phyloP scores from a whole-genome alignment of 1,284 basidiomycete species.

The Ganoderma sinense region DNA sequence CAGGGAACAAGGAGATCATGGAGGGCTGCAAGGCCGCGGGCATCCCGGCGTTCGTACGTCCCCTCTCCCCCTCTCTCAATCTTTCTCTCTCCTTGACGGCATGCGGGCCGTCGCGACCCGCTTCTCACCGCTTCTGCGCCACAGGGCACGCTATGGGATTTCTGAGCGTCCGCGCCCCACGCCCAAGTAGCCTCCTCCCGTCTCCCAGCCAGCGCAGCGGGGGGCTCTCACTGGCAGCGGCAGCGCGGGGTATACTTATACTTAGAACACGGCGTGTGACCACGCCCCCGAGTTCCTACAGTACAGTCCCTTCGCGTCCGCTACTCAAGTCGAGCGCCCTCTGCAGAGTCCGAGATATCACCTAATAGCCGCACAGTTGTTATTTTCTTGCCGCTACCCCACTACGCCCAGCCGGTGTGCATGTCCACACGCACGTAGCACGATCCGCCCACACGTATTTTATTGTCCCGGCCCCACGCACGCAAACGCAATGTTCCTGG shows the following conservation, averaged over 20 bases:
- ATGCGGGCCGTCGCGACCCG: constrained; percentile 36
- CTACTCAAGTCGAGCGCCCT: background rate
- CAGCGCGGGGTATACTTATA: background rate
- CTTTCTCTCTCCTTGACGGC: background rate
- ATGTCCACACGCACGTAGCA: background rate
- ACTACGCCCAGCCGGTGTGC: background rate
- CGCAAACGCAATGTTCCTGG: background rate
- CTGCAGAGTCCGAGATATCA: background rate
- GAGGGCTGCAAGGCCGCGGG: constrained; percentile 68
- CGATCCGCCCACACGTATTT: constrained; percentile 1
- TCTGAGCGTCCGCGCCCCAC: constrained; percentile 35
- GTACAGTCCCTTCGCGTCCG: background rate
- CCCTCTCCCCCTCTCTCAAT: background rate
- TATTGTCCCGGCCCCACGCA: background rate
- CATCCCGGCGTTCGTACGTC: constrained; percentile 66
- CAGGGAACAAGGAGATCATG: constrained; percentile 73
- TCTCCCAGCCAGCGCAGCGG: background rate
- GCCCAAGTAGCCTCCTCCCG: background rate
- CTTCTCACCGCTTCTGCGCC: constrained; percentile 1
- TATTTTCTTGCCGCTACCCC: background rate
- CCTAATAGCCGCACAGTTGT: background rate
- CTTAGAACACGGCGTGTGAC: background rate
- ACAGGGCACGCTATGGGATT: constrained; percentile 54
- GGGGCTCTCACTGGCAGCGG: background rate
- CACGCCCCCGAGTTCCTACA: no score